A percentile compares a stretch with the other conserved stretches of the same genome.
Conservation (phyloP, 2,329 filamentous ascomycete genomes). For the Arthrobotrys conoides region DNA sequence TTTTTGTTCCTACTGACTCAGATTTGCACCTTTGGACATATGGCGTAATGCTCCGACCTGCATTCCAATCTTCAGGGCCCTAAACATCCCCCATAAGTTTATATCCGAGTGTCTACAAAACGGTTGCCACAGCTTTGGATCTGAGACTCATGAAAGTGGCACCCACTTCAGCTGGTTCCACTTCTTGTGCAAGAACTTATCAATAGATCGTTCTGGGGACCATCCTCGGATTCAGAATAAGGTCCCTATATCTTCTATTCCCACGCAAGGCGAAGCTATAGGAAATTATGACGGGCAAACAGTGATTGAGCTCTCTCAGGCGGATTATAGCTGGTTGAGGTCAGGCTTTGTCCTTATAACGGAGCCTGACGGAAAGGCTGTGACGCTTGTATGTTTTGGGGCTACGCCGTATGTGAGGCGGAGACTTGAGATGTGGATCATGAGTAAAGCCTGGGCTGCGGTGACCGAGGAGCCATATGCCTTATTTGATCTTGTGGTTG, state of each 20-base stretch:
- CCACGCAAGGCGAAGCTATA: background rate
- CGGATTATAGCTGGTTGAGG: slow-evolving; percentile 56
- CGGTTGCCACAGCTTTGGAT: slow-evolving; percentile 66
- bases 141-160: slow-evolving; percentile 61
- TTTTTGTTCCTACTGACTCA: slow-evolving; percentile 24
- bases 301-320: slow-evolving; percentile 28
- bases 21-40: slow-evolving; percentile 65
- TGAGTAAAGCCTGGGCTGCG: slow-evolving; percentile 20
- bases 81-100: slow-evolving; percentile 66
- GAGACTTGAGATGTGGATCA: slow-evolving; percentile 31
- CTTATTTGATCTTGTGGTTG: slow-evolving; percentile 62
- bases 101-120: slow-evolving; percentile 65
- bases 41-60: slow-evolving; percentile 62
- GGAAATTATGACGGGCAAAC: background rate
- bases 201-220: slow-evolving; percentile 45
- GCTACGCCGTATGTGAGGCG: slow-evolving; percentile 21
- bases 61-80: slow-evolving; percentile 64
- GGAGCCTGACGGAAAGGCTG: slow-evolving; percentile 16
- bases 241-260: background rate
- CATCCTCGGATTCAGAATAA: slow-evolving; percentile 13
- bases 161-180: slow-evolving; percentile 65
- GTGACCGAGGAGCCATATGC: slow-evolving; percentile 56
- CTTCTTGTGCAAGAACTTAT: slow-evolving; percentile 66
- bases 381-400: slow-evolving; percentile 61
- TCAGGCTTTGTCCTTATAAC: slow-evolving; percentile 61